Conservation (phyloP, 2,329 filamentous ascomycete species). For the Curvularia sp. region DNA sequence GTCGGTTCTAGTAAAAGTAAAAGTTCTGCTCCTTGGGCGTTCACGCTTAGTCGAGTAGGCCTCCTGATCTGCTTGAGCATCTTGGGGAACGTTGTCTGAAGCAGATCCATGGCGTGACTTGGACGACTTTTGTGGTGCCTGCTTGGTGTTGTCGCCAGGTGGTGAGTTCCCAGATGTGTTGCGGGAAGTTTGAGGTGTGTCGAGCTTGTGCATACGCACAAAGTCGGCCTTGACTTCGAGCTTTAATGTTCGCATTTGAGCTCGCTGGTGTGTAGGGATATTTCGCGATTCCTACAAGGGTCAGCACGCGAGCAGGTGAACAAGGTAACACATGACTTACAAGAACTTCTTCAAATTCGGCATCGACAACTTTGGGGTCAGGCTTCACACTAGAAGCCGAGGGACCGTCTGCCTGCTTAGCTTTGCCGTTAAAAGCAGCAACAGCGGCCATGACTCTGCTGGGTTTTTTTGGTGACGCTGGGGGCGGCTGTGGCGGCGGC, state of each 20-base stretch:
- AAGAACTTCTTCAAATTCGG: slow-evolving; percentile 67
- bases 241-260: slow-evolving; percentile 91
- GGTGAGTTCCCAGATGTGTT: slow-evolving; percentile 54
- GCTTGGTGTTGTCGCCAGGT: slow-evolving; percentile 53
- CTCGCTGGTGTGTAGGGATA: slow-evolving; percentile 90
- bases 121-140: slow-evolving; percentile 52
- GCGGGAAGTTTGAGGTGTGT: slow-evolving; percentile 59
- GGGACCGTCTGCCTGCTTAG: slow-evolving; percentile 48
- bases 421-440: slow-evolving; percentile 66
- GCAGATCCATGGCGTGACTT: slow-evolving; percentile 42
- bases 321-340: slow-evolving; percentile 55
- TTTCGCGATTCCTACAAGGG: slow-evolving; percentile 78
- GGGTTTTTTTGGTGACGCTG: slow-evolving; percentile 52
- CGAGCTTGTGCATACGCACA: slow-evolving; percentile 83
- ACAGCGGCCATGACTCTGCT: slow-evolving; percentile 68
- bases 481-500: slow-evolving; percentile 26
- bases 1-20: slow-evolving; percentile 77
- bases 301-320: slow-evolving; percentile 44
- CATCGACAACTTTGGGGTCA: slow-evolving; percentile 65
- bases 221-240: slow-evolving; percentile 95
- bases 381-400: slow-evolving; percentile 49
- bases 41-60: slow-evolving; percentile 53
- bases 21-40: slow-evolving; percentile 73
- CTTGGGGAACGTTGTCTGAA: slow-evolving; percentile 27
- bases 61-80: slow-evolving; percentile 20